A percentile compares a stretch with the other conserved stretches of the same genome.
Conservation (phyloP, 202 grass and related monocot genomes). For the Panicum virgatum region DNA sequence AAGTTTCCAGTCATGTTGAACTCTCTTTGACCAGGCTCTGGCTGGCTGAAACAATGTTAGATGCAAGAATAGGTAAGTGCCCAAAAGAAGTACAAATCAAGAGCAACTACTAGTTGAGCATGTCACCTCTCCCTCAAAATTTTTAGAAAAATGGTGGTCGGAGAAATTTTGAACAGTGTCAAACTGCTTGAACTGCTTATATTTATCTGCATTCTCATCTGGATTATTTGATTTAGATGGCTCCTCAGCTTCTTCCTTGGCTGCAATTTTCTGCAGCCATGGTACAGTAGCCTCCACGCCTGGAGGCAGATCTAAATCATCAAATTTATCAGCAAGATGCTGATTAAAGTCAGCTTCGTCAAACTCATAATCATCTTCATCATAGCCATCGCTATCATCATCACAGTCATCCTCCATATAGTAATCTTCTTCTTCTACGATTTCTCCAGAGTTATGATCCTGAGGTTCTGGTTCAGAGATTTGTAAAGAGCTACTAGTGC, state of each 20-base stretch:
- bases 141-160: slow-evolving; percentile 52
- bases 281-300: slow-evolving; percentile 61
- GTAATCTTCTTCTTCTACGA: slow-evolving; percentile 47
- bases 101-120: not conserved
- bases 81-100: slow-evolving; percentile 28
- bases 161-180: slow-evolving; percentile 57
- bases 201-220: slow-evolving; percentile 57
- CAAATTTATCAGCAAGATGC: slow-evolving; percentile 62
- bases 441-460: slow-evolving; percentile 15
- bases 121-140: slow-evolving; percentile 34
- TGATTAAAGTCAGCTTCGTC: slow-evolving; percentile 47
- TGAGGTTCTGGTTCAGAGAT: slow-evolving; percentile 33
- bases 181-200: slow-evolving; percentile 55
- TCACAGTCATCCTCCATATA: slow-evolving; percentile 48
- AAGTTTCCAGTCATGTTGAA: slow-evolving; percentile 79
- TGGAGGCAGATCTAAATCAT: slow-evolving; percentile 62
- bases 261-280: slow-evolving; percentile 49
- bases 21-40: slow-evolving; percentile 63
- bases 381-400: slow-evolving; percentile 16
- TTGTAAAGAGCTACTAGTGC: slow-evolving; percentile 29
- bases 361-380: slow-evolving; percentile 53
- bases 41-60: slow-evolving; percentile 38
- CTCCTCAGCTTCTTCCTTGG: slow-evolving; percentile 13
- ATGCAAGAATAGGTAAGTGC: slow-evolving; percentile 8
- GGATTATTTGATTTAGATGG: slow-evolving; percentile 4